A percentile compares a stretch with the other conserved stretches of the same genome.
Conservation (phyloP, 1,284 basidiomycete genomes). For the Ceratobasidium sp. region DNA sequence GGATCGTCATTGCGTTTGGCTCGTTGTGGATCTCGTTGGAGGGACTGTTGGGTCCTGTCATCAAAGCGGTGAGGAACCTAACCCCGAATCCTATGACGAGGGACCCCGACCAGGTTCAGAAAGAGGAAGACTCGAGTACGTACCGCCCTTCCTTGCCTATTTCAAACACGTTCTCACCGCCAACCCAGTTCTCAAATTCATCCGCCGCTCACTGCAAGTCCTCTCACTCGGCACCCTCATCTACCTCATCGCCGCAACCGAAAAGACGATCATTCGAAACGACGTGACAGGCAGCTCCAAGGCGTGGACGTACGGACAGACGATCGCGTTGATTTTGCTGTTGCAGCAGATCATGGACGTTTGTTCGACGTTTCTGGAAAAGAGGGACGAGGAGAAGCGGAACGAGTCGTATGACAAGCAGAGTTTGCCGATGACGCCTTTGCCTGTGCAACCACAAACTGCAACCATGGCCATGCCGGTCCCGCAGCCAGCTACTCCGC, state of each 20-base stretch:
- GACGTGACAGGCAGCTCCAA: background rate
- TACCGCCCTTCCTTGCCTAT: background rate
- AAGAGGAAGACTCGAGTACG: constrained; percentile 9
- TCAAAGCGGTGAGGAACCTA: background rate
- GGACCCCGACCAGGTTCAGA: background rate
- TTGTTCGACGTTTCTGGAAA: constrained; percentile 20
- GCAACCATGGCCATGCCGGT: background rate
- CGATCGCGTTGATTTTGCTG: constrained; percentile 37
- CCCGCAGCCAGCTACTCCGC: background rate
- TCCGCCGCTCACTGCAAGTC: constrained; percentile 6
- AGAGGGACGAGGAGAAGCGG: background rate
- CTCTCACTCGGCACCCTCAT: constrained; percentile 20
- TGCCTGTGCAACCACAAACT: background rate
- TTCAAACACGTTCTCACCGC: background rate
- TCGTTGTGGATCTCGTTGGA: constrained; percentile 17
- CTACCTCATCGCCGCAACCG: constrained; percentile 23
- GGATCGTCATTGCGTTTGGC: constrained; percentile 8
- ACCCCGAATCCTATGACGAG: background rate
- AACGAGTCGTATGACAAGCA: background rate
- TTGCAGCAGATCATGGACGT: constrained; percentile 39
- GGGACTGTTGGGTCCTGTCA: background rate
- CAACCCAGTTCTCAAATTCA: background rate
- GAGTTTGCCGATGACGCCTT: background rate
- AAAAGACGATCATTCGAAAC: constrained; percentile 14
- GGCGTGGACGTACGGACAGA: constrained; percentile 36